A percentile compares a stretch with the other conserved stretches of the same genome.
Conservation (phyloP, 2,329 filamentous ascomycete genomes). For the Helicocarpus griseus region DNA sequence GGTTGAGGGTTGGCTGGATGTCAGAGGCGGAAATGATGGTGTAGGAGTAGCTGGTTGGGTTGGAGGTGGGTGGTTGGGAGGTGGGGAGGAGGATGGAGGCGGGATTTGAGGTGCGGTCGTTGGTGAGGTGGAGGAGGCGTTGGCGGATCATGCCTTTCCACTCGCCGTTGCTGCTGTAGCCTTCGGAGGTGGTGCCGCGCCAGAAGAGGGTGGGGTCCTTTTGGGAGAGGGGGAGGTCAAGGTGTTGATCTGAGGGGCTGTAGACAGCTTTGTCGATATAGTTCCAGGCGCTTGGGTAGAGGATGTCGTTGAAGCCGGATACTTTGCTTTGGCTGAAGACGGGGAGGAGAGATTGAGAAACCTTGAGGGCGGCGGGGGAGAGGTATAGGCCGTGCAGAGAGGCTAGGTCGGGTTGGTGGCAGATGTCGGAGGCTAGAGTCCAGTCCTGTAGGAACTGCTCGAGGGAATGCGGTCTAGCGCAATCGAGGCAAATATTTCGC, state of each 20-base stretch:
- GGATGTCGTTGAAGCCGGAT: conserved; percentile 63
- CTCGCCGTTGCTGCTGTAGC: conserved; percentile 41
- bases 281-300: conserved; percentile 59
- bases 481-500: conserved; percentile 54
- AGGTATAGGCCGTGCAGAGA: conserved; percentile 66
- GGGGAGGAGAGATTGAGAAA: conserved; percentile 57
- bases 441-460: conserved; percentile 60
- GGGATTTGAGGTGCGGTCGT: conserved; percentile 39
- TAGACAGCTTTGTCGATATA: conserved; percentile 50
- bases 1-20: conserved; percentile 34
- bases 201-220: conserved; percentile 62
- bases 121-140: conserved; percentile 60
- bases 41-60: conserved; percentile 42
- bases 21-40: conserved; percentile 38
- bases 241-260: conserved; percentile 40
- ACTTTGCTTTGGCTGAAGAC: conserved; percentile 69
- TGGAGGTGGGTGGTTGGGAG: conserved; percentile 18
- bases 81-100: conserved; percentile 49
- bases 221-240: conserved; percentile 47
- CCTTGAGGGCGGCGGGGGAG: conserved; percentile 51
- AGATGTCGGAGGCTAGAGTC: conserved; percentile 55
- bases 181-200: conserved; percentile 59
- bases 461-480: conserved; percentile 54
- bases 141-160: conserved; percentile 62
- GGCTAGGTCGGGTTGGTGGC: conserved; percentile 66